phyloP scores from a whole-genome alignment of 495 filamentous ascomycete genomes.

The Ascodesmis nigricans region DNA sequence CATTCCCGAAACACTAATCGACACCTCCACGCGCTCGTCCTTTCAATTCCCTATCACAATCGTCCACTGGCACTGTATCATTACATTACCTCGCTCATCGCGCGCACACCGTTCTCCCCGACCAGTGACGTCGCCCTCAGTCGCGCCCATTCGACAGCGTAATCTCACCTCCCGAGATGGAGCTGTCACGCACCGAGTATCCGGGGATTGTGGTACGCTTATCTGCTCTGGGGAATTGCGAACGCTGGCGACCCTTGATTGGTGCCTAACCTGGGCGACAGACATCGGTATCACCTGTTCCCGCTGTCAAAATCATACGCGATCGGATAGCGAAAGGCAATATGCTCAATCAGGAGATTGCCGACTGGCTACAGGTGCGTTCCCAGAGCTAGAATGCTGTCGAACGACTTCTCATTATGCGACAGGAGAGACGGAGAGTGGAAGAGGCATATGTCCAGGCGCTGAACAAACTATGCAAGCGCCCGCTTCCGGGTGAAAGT shows the following conservation, averaged over 20 bases:
- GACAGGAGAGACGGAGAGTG: slow-evolving; percentile 71
- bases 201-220: slow-evolving; percentile 80
- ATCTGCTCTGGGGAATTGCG: too few species aligned
- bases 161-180: too few species aligned
- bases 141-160: too few species aligned
- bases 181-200: slow-evolving; percentile 80
- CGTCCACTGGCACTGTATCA: slow-evolving; percentile 5
- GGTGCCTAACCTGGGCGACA: too few species aligned
- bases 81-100: too few species aligned
- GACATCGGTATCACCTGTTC: slow-evolving; percentile 62
- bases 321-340: slow-evolving; percentile 76
- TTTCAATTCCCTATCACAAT: slow-evolving; percentile 1
- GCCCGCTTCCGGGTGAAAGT: slow-evolving; percentile 45
- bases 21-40: neutral
- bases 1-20: too few species aligned
- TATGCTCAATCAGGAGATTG: slow-evolving; percentile 73
- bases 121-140: too few species aligned
- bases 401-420: slow-evolving; percentile 7
- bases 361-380: slow-evolving; percentile 87
- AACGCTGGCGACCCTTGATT: too few species aligned
- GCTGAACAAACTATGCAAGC: slow-evolving; percentile 53
- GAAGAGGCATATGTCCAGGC: slow-evolving; percentile 80
- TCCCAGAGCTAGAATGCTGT: neutral
- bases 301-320: slow-evolving; percentile 63
- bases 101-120: too few species aligned